Evolutionary conservation across 495 filamentous ascomycete genomes (phyloP), one percentile per base, ranked within the genome.

Genomic region (Penicillium chermesinum): DNA sequence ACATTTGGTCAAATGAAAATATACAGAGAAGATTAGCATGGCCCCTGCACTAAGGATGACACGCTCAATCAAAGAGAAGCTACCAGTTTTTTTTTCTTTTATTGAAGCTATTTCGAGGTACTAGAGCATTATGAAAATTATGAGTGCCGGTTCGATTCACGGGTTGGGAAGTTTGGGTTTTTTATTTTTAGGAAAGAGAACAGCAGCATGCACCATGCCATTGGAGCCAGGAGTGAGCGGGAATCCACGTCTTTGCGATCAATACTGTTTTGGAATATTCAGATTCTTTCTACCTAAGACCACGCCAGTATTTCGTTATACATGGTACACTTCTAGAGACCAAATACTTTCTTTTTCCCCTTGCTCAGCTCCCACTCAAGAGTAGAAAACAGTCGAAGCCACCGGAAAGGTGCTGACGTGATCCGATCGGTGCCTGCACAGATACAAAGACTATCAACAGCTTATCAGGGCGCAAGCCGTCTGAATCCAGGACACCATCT

Each of bases 1-100:
- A 81, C 84, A 87, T 84, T 82, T 86, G 83, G 82, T 85, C 82
- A 86, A 85, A 83, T 84, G 77, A 77, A 83, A 80, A 78, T 78
- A 85, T 82, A 83, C 80, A 88, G 83, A 91, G 85, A 91, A 89
- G 85, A 91, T 90, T 95, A 95, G 90, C 91, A 95, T 96, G 89
- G 91, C 91, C 91, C 91, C 91, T 96, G 91, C 89, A 95, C 89
- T 94, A 95, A 95, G 89, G 89, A 95, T 94, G 89, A 95, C 88
- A 95, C 89, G 88, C 88, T 89, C 80, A 87, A 89, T 88, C 86
- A 91, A 89, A 91, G 88, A 90, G 87, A 89, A 84, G 85, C 86
- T 88, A 86, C 77, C 67, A 79, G 74, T 86, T 83, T 85, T 85
- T 85, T 85, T 66, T 40, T 52, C 40, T 22, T 36, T 65, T 65